Conservation (phyloP, 495 filamentous ascomycete genomes). For the Eremomyces bilateralis region DNA sequence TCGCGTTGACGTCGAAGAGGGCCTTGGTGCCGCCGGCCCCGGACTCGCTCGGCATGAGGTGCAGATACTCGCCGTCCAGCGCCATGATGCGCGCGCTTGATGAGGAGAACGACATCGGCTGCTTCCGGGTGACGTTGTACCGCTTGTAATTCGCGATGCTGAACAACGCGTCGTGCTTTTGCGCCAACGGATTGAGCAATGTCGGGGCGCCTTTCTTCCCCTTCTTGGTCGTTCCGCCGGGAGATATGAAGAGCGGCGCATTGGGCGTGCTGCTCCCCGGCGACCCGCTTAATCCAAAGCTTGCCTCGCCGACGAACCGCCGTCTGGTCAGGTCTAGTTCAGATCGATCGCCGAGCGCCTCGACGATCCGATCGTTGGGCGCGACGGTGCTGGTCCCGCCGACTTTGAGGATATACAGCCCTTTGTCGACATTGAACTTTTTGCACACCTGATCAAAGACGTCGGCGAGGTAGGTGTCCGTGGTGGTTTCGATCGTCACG, state of each 20-base stretch:
- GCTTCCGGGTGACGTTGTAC: conserved; percentile 80
- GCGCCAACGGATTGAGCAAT: neutral
- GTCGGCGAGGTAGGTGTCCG: conserved; percentile 87
- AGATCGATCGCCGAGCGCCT: conserved; percentile 60
- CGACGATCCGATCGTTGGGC: conserved; percentile 68
- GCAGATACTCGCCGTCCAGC: conserved; percentile 89
- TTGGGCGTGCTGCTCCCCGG: conserved; percentile 68
- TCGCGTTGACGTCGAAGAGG: conserved; percentile 29
- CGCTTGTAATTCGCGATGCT: conserved; percentile 50
- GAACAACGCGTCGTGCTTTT: conserved; percentile 21
- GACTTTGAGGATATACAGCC: conserved; percentile 71
- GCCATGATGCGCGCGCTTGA: conserved; percentile 65
- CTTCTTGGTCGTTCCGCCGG: conserved; percentile 46
- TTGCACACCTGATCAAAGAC: conserved; percentile 80
- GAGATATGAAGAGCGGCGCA: conserved; percentile 41
- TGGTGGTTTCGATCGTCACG: conserved; percentile 47
- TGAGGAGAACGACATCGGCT: conserved; percentile 79
- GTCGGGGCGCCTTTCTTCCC: conserved; percentile 17
- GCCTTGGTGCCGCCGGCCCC: conserved; percentile 2
- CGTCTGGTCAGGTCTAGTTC: conserved; percentile 75
- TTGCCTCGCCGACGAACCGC: conserved; percentile 54
- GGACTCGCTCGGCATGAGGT: conserved; percentile 63
- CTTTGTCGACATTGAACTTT: conserved; percentile 75
- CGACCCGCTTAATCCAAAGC: conserved; percentile 52
- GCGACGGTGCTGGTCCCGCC: conserved; percentile 66